Evolutionary conservation across 768 basidiomycete genomes (phyloP), one percentile per base, ranked within the genome.

Genomic region (Trametes punicea): DNA sequence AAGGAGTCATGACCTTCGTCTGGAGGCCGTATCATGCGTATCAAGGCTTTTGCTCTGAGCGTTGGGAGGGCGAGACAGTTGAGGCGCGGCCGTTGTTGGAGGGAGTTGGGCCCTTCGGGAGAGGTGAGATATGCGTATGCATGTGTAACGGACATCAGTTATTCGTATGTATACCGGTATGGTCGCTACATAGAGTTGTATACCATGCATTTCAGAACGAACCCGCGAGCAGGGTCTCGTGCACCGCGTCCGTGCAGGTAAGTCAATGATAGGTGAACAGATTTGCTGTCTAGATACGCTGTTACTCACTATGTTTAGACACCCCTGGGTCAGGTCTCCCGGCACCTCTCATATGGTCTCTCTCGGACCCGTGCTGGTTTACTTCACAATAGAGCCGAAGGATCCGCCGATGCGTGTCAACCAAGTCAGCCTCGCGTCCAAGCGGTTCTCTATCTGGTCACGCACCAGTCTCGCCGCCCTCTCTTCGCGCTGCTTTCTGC

Each of bases 81-180:
- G 15, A 40, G 18, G 18, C 39, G 15, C 39, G 39, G 39, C n/a
- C 15, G 39, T 18, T 20, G 18, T 8, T 15, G 10, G 16, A 16
- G 8, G 15, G 39, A 8, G 16, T 8, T 8, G 39, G 8, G 18
- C 15, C 39, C n/a, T 8, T 9, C 2, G n/a, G 16, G 18, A 5
- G 18, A n/a, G 16, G 18, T 2, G 39, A 40, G 39, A n/a, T 20
- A 40, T 27, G 27, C 46, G n/a, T n/a, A 58, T 25, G 23, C 18
- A 40, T 20, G 33, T 42, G 46, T 40, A 38, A 26, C 44, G 21
- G 51, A 27, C 36, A 36, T 48, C 33, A 52, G 11, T 58, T 58
- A 58, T 58, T 57, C 30, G 27, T 58, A 58, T 58, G 57, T 58
- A 58, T 54, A 50, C 33, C 33, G 48, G 23, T n/a, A n/a, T n/a